Base-by-base conservation (phyloP, 2,329 filamentous ascomycete species). In the Penicillium oxalicum region DNA sequence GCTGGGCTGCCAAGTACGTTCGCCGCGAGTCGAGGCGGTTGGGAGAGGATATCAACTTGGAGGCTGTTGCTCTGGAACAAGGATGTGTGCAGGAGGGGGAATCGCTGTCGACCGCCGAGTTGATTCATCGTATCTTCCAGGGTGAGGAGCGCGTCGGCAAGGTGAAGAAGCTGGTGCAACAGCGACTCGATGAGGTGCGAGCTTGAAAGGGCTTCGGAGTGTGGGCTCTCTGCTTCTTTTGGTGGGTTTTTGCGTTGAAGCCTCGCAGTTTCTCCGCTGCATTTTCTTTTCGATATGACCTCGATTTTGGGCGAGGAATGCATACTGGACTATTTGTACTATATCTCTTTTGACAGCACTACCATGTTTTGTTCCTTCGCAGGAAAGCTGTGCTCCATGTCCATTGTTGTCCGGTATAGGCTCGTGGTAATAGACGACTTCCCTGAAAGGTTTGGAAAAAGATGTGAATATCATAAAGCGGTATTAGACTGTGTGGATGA, bases 1-100 rank as follows among this genome's bases (percentile, higher is more conserved):
- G 67, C 53, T 62, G 64, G 54, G 57, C 59, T 39, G 60, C 51
- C 6, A 69, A 71, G 53, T 60, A 61, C 45, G 47, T 63, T 47
- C 59, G 64, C 36, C 57, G 62, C 42, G 64, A 68, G 46, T 56
- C 53, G 26, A 61, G 54, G 48, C 53, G 57, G 24, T 44, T 53
- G n/a, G 58, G 59, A 12, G 39, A 48, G 49, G 52, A 49, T 45
- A 42, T 51, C 38, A 53, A 56, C 49, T 33, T 56, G 47, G 49
- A 46, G 12, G 44, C 45, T 26, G 48, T 58, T 45, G 60, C 61
- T 40, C 52, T 61, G 53, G 53, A 67, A 43, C 46, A 58, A 64
- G 33, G 58, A 58, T 48, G 47, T 55, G 56, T 56, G 26, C 28
- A 46, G 26, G 28, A 51, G 25, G 48, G 39, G 6, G 52, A 52